Conservation (phyloP, 441 rosid genomes). For the Melastoma candidum region DNA sequence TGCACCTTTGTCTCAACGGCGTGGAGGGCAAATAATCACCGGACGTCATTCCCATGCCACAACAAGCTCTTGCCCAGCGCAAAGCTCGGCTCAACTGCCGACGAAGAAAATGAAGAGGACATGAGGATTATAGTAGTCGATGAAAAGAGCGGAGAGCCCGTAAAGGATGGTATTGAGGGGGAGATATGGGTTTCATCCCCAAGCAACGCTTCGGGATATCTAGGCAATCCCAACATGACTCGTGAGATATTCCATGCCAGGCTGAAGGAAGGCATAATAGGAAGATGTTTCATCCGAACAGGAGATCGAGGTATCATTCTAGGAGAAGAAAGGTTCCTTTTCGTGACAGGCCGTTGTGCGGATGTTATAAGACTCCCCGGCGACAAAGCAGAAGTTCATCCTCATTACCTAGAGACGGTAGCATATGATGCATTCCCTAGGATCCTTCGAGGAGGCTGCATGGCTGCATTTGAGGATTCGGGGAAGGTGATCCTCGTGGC, state of each 20-base stretch:
- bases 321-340: constrained; percentile 42
- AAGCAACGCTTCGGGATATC: constrained; percentile 49
- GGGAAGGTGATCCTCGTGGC: constrained; percentile 27
- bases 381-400: constrained; percentile 26
- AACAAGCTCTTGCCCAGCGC: constrained; percentile 44
- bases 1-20: constrained; percentile 64
- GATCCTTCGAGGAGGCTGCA: constrained; percentile 43
- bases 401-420: constrained; percentile 42
- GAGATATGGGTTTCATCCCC: constrained; percentile 70
- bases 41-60: constrained; percentile 1
- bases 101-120: constrained; percentile 31
- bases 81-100: constrained; percentile 16
- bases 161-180: constrained; percentile 43
- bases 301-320: constrained; percentile 43
- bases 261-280: constrained; percentile 15
- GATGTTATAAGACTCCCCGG: constrained; percentile 28
- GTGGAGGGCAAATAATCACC: constrained; percentile 27
- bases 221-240: constrained; percentile 38
- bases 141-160: constrained; percentile 33
- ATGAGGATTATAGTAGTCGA: constrained; percentile 39
- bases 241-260: constrained; percentile 34
- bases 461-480: constrained; percentile 31
- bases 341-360: constrained; percentile 40
- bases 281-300: constrained; percentile 31
- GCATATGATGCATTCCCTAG: constrained; percentile 29